Evolutionary conservation across 495 filamentous ascomycete genomes (phyloP).

Genomic region (Venustampulla echinocandica): DNA sequence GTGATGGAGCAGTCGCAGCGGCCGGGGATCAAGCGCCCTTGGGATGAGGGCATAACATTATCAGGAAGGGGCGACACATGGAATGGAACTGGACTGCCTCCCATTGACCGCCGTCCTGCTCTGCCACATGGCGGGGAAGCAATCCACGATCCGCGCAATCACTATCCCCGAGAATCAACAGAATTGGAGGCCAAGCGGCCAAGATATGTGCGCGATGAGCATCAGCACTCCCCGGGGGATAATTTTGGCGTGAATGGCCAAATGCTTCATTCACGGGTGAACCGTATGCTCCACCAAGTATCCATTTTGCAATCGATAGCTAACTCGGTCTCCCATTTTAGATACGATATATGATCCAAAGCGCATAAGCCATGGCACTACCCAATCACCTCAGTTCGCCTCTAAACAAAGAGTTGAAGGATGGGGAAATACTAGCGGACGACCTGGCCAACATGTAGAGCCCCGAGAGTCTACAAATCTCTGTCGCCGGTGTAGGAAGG

Average conservation of each 20-base stretch:
- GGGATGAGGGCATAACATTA: constrained; percentile 14
- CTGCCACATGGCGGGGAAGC: not conserved
- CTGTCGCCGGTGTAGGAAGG: constrained; percentile 17
- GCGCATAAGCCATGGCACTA: not conserved
- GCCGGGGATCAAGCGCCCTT: constrained; percentile 20
- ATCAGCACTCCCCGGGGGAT: constrained; percentile 7
- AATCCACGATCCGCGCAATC: not conserved
- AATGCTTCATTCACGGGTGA: constrained; percentile 6
- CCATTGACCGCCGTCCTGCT: constrained; percentile 13
- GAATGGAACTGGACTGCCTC: constrained; percentile 11
- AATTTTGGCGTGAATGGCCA: constrained; percentile 7
- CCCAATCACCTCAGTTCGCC: not conserved
- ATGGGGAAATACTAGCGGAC: constrained; percentile 7
- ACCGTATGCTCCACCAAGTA: constrained; percentile 3
- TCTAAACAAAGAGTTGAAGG: constrained; percentile 3
- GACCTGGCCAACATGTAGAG: constrained; percentile 1
- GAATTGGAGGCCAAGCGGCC: constrained; percentile 9
- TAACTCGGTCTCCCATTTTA: not conserved
- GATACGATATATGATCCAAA: constrained; percentile 1
- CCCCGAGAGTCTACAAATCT: constrained; percentile 9
- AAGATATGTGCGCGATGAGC: constrained; percentile 17
- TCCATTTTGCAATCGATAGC: not conserved
- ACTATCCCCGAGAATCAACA: constrained; percentile 1
- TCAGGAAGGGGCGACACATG: not conserved
- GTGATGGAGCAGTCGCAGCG: constrained; percentile 22